Base-by-base conservation (phyloP, 1,284 basidiomycete species). In the Vanrija pseudolonga region DNA sequence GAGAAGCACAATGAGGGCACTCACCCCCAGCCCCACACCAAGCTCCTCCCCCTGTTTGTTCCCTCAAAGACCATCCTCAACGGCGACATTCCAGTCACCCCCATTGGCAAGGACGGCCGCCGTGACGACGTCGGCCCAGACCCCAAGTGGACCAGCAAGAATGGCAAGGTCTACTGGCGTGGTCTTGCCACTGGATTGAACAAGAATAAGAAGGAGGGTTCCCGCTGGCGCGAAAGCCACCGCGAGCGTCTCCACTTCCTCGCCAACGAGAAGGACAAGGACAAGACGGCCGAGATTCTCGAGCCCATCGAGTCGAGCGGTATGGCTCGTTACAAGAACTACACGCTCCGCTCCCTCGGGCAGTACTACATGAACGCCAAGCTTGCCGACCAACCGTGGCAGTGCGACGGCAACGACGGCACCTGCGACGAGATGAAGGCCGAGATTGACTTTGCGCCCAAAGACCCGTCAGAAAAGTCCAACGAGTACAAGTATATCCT, bases 401-500 rank as follows among this genome's bases (percentile, higher is more conserved):
- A 74, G 55, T 78, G 76, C 51, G 71, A 73, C 60, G 61, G 64
- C 50, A 67, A 64, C 36, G 75, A 77, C 60, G 73, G 73, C n/a
- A 69, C 72, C 3, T 77, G 75, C 58, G 61, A 68, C 24, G 75
- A 74, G 60, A 75, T 77, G 73, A 59, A 67, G 46, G 58, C 65
- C 41, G 68, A 72, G 57, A 72, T 74, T 47, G 63, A 71, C 18
- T 76, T 72, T 55, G 73, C 67, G 1, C 56, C 55, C 18, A 67
- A 73, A 55, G 76, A 75, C 46, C 54, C 58, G 37, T 48, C 62
- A 9, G 73, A 78, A 53, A 68, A 62, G 53, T 63, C 66, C 19
- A 78, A 77, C 56, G 61, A 72, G 19, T 77, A 63, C 68, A 78
- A 77, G 67, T 78, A 76, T 51, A 68, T 78, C 12, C 72, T 78